Evolutionary conservation across 306 rosid species (phyloP).

Genomic region (Cicer bijugum): DNA sequence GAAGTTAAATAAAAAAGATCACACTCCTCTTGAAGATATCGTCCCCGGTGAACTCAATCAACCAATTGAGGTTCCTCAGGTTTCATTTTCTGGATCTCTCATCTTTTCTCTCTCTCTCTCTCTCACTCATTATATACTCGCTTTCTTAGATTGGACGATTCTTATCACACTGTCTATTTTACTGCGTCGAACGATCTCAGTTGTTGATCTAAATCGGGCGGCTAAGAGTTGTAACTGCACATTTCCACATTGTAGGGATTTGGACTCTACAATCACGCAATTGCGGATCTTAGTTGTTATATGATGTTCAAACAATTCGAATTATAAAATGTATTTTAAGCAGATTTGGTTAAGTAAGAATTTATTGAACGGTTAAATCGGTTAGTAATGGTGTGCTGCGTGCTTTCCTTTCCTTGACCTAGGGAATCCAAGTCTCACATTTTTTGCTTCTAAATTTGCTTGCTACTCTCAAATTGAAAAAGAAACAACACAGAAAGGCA

Average conservation of each 20-base stretch:
- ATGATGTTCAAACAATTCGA: neutral
- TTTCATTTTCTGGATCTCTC: neutral
- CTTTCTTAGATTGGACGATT: neutral
- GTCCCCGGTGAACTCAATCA: slow-evolving; percentile 96
- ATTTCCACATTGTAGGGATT: slow-evolving; percentile 4
- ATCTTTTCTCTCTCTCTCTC: neutral
- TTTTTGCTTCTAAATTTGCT: neutral
- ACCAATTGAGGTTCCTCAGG: slow-evolving; percentile 97
- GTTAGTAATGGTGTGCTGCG: too few relatives aligned
- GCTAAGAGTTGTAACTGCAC: too few relatives aligned
- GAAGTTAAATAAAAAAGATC: slow-evolving; percentile 87
- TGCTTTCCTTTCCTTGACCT: too few relatives aligned
- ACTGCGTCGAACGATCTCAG: too few relatives aligned
- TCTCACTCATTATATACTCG: neutral
- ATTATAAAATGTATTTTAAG: neutral
- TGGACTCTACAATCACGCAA: neutral
- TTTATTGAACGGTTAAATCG: too few relatives aligned
- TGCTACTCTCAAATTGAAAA: neutral
- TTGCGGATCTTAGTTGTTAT: neutral
- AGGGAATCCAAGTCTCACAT: neutral
- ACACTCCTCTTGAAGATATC: slow-evolving; percentile 72
- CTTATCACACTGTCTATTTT: too few relatives aligned
- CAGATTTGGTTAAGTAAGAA: neutral
- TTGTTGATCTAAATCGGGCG: too few relatives aligned
- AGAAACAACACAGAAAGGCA: neutral